Conservation (phyloP, 73 alveolate genomes). For the Tetrahymena borealis region DNA sequence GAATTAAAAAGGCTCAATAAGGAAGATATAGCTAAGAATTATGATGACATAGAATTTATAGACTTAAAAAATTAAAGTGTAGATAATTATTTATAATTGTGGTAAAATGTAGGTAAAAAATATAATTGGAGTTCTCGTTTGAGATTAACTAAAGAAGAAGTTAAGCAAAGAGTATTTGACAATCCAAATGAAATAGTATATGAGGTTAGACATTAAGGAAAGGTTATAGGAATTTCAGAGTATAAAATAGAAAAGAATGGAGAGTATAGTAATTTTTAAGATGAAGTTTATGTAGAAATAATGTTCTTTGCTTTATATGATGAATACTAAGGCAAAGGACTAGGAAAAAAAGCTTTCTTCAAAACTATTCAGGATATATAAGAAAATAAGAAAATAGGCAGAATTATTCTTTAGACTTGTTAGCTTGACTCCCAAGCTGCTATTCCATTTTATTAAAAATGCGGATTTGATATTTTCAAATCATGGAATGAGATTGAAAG, state of each 20-base stretch:
- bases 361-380: neutral
- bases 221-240: neutral
- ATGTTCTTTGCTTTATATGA: neutral
- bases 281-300: neutral
- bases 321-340: neutral
- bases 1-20: neutral
- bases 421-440: neutral
- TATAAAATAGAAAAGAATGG: neutral
- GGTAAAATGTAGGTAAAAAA: neutral
- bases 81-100: neutral
- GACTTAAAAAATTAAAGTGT: neutral
- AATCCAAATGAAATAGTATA: neutral
- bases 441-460: neutral
- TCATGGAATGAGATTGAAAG: neutral
- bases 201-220: neutral
- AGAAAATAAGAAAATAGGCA: neutral
- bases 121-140: neutral
- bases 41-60: neutral
- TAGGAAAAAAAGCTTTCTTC: neutral
- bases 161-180: neutral
- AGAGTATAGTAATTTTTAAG: neutral
- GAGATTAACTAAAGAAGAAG: neutral
- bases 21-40: neutral
- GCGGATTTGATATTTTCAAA: neutral
- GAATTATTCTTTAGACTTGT: neutral